Evolutionary conservation across 768 basidiomycete species (phyloP), one percentile per base, ranked within the genome.

Genomic region (Russula sp.): DNA sequence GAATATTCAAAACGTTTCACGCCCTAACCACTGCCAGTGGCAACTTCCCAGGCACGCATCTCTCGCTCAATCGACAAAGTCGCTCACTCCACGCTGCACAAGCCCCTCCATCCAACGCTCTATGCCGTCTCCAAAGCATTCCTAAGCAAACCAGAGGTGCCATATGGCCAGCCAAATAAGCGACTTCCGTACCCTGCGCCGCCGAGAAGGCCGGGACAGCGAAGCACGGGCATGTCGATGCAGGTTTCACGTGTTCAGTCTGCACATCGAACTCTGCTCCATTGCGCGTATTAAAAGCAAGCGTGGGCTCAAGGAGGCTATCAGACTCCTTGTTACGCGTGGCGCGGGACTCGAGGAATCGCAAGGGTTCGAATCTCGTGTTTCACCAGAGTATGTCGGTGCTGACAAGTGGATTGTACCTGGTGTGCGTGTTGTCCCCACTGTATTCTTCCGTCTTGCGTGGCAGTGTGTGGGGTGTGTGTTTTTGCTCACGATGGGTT

Each of bases 51-150:
- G 30, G 48, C 24, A 63, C 58, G 1, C 51, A 46, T 30, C 52
- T 60, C 34, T 5, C 63, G 9, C 59, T 52, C 54, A 11, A 16
- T 10, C 24, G 2, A 10, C 49, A 57, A 0, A 30, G 0, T 26
- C 26, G 14, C 57, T 60, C 57, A 46, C 30, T n/a, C 63, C 58
- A 4, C 46, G 28, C 20, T 60, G 58, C 56, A 16, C 28, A 13
- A 53, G 24, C 32, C n/a, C 26, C 30, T n/a, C 20, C 36, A 32
- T 30, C 10, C 64, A 36, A 48, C 24, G 1, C 40, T 64, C 42
- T 46, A 34, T 48, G 65, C 57, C 24, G 51, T 67, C 48, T 63
- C 66, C 46, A 67, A 67, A 32, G 58, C 58, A 9, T 59, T 60
- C 48, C 52, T 67, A 7, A 50, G 2, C 42, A 54, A 56, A 40